Evolutionary conservation across 2,329 filamentous ascomycete species (phyloP), one percentile per base, ranked within the genome.

Genomic region (Leptographium galeiforme): DNA sequence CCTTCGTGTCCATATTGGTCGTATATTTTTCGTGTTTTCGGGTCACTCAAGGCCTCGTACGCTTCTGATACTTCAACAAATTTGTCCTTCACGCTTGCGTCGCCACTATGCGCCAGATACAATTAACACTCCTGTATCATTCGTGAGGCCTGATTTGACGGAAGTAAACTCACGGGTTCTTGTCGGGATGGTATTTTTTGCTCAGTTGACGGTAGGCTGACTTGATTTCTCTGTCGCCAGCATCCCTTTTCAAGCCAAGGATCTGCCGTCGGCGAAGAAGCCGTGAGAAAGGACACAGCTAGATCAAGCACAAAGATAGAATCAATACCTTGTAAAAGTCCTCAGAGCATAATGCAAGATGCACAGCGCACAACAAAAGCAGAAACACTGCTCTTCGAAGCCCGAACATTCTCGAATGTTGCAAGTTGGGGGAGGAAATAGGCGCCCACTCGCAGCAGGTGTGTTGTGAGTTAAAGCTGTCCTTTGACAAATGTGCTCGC

Each of bases 101-200:
- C 84, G 59, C 83, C 84, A 54, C 88, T 93, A 48, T 14, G 6
- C 3, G 55, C 50, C 19, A 48, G 47, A 40, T 38, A 41, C 57
- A 50, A 33, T 53, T 55, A 54, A 54, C 52, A 25, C 5, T 8
- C 13, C 48, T 40, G 48, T 40, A 14, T 13, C 18, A 14, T 18
- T 38, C 33, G 25, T 25, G 25, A 25, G 25, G 5, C 25, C 25
- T 25, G 11, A 44, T 13, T 44, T 13, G 32, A 18, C 25, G 25
- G 25, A 32, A 46, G 36, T 14, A 43, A 19, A 72, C 85, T 63
- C 78, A 93, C 85, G 91, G 89, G 63, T 97, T 97, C 78, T 98
- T 98, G 70, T 98, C 93, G 4, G 93, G 93, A 65, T 98, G 93
- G 68, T 79, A 96, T 67, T 94, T 95, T 70, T 97, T 97, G 73